A percentile compares a stretch with the other conserved stretches of the same genome.
phyloP scores from a whole-genome alignment of 2,329 filamentous ascomycete genomes.

The Gaeumannomyces sp. region DNA sequence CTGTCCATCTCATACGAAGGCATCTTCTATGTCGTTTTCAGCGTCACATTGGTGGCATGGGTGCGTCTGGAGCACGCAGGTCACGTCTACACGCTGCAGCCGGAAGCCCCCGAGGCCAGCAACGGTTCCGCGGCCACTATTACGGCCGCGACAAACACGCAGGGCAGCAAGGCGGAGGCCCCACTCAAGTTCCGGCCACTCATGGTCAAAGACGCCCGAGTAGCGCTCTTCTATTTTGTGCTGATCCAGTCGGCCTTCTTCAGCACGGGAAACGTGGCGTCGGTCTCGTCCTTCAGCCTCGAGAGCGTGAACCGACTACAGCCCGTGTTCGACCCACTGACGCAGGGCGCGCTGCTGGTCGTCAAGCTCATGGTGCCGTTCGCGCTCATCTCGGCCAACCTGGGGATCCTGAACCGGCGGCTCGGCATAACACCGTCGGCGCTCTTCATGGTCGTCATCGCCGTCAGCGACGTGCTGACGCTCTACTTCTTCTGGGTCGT shows the following conservation, averaged over 20 bases:
- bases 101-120: slow-evolving; percentile 8
- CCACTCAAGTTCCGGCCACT: slow-evolving; percentile 52
- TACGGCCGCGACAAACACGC: slow-evolving; percentile 3
- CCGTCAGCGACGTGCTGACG: slow-evolving; percentile 81
- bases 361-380: slow-evolving; percentile 93
- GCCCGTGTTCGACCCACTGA: slow-evolving; percentile 90
- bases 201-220: slow-evolving; percentile 74
- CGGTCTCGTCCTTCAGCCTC: slow-evolving; percentile 85
- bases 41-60: slow-evolving; percentile 76
- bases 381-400: slow-evolving; percentile 81
- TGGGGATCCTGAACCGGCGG: slow-evolving; percentile 84
- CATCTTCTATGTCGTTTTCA: slow-evolving; percentile 90
- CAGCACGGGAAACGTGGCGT: slow-evolving; percentile 92
- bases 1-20: slow-evolving; percentile 97
- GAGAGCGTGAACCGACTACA: slow-evolving; percentile 84
- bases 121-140: background rate
- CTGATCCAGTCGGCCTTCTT: slow-evolving; percentile 95
- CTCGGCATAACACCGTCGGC: slow-evolving; percentile 81
- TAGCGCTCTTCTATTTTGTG: slow-evolving; percentile 91
- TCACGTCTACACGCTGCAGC: slow-evolving; percentile 37
- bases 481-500: slow-evolving; percentile 98
- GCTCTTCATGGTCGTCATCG: slow-evolving; percentile 92
- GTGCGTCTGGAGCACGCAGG: slow-evolving; percentile 83
- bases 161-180: slow-evolving; percentile 9
- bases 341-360: slow-evolving; percentile 78